These are phyloP conservation scores for Fusarium circinatum DNA, from an alignment of 2,329 filamentous ascomycete species.

Conservation along the genomic window DNA sequence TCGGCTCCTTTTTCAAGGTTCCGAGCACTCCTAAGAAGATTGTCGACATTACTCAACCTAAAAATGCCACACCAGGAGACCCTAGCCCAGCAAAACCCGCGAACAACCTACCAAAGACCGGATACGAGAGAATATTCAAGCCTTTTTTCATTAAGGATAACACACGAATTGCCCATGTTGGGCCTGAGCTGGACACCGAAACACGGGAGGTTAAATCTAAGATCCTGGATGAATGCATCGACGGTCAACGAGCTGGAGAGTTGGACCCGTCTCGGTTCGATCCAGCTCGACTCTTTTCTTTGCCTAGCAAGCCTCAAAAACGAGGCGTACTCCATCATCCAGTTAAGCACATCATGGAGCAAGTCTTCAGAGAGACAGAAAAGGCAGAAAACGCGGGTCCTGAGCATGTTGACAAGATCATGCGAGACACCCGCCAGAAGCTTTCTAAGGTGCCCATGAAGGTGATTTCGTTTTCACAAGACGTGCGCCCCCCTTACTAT, in stretches of 20 bases:
- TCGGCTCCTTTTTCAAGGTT: slow-evolving; percentile 59
- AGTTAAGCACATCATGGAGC: slow-evolving; percentile 71
- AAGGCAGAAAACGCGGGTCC: slow-evolving; percentile 50
- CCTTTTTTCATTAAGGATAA: slow-evolving; percentile 83
- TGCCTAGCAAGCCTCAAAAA: slow-evolving; percentile 51
- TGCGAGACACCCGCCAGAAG: slow-evolving; percentile 49
- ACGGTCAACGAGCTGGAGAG: slow-evolving; percentile 56
- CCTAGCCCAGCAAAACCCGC: slow-evolving; percentile 26
- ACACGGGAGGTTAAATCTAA: slow-evolving; percentile 61
- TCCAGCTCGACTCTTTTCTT: slow-evolving; percentile 57
- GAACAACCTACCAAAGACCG: slow-evolving; percentile 49
- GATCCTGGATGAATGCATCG: slow-evolving; percentile 64
- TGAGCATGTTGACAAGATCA: slow-evolving; percentile 49
- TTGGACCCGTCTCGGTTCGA: slow-evolving; percentile 56
- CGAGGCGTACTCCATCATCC: slow-evolving; percentile 61
- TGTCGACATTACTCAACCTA: slow-evolving; percentile 46
- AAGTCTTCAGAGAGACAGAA: slow-evolving; percentile 60
- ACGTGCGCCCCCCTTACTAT: slow-evolving; percentile 75
- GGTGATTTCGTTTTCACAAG: slow-evolving; percentile 68
- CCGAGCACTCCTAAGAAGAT: slow-evolving; percentile 56
- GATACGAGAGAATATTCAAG: slow-evolving; percentile 78
- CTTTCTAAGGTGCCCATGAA: slow-evolving; percentile 71
- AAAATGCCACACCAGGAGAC: slow-evolving; percentile 46
- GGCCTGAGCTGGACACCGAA: slow-evolving; percentile 67
- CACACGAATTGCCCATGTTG: slow-evolving; percentile 73